phyloP scores from a whole-genome alignment of 768 basidiomycete genomes.

The Gloeopeniophorella convolvens region DNA sequence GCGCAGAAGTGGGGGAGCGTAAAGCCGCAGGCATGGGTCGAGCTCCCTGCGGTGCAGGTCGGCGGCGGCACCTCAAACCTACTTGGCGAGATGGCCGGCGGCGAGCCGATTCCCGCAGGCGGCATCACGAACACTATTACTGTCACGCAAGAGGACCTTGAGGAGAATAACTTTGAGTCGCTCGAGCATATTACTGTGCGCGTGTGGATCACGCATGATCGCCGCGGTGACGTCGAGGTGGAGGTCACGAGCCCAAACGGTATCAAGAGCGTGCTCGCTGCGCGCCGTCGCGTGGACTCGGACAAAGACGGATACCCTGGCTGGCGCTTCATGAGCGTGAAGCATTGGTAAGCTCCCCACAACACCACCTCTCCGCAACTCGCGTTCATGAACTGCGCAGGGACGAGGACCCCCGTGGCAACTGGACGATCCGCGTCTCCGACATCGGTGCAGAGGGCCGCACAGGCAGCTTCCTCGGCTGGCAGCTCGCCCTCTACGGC shows the following conservation, averaged over 20 bases:
- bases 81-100: constrained; percentile 50
- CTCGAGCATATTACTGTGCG: constrained; percentile 90
- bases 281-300: constrained; percentile 57
- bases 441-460: constrained; percentile 61
- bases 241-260: constrained; percentile 81
- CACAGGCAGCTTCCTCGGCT: constrained; percentile 72
- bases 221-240: constrained; percentile 90
- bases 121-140: constrained; percentile 62
- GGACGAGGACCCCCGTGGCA: constrained; percentile 88
- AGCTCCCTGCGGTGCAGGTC: constrained; percentile 65
- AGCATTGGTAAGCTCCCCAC: constrained; percentile 74
- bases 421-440: constrained; percentile 83
- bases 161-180: constrained; percentile 70
- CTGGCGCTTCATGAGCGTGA: constrained; percentile 98
- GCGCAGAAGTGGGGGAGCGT: constrained; percentile 81
- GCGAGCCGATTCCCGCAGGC: constrained; percentile 54
- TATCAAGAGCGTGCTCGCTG: constrained; percentile 77
- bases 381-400: constrained; percentile 36
- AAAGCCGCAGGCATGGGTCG: constrained; percentile 91
- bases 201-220: constrained; percentile 87
- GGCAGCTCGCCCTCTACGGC: constrained; percentile 93
- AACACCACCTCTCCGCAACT: background rate
- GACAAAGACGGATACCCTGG: constrained; percentile 73
- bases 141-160: constrained; percentile 60
- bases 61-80: constrained; percentile 52